These are phyloP conservation scores for Boletus subparvulus DNA, from an alignment of 768 basidiomycete species.

Conservation along the genomic window DNA sequence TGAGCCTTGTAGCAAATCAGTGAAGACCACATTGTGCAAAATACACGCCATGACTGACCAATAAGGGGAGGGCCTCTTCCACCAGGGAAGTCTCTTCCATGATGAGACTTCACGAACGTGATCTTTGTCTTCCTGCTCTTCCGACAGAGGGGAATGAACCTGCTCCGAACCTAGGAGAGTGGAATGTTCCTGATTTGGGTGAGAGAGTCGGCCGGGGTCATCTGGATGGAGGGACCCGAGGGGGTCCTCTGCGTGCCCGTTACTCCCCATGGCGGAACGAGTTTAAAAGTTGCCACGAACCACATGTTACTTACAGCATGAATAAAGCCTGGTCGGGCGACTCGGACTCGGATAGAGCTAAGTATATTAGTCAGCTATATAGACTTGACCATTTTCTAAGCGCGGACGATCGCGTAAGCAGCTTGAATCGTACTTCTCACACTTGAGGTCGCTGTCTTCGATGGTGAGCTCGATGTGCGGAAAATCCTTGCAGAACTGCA, in stretches of 20 bases:
- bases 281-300: neutral
- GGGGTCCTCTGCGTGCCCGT: slow-evolving; percentile 6
- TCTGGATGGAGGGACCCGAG: slow-evolving; percentile 40
- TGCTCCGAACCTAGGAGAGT: slow-evolving; percentile 27
- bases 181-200: slow-evolving; percentile 40
- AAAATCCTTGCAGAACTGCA: neutral
- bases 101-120: slow-evolving; percentile 29
- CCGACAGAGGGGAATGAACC: slow-evolving; percentile 5
- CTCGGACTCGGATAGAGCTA: too few species aligned
- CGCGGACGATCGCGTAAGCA: slow-evolving; percentile 1
- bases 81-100: slow-evolving; percentile 57
- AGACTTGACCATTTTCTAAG: too few species aligned
- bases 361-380: too few species aligned
- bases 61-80: slow-evolving; percentile 68
- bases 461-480: slow-evolving; percentile 22
- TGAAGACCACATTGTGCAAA: neutral
- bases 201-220: slow-evolving; percentile 44
- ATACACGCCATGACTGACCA: slow-evolving; percentile 49
- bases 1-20: slow-evolving; percentile 46
- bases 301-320: too few species aligned
- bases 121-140: slow-evolving; percentile 26
- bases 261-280: slow-evolving; percentile 13
- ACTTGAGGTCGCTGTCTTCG: neutral
- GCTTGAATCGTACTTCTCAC: neutral
- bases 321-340: neutral